Percentiles rank a stretch among this genome's conserved stretches.
These are phyloP conservation scores for Batkoa obscura DNA, from an alignment of 371 early-diverging fungal genomes.

Conservation along the genomic window DNA sequence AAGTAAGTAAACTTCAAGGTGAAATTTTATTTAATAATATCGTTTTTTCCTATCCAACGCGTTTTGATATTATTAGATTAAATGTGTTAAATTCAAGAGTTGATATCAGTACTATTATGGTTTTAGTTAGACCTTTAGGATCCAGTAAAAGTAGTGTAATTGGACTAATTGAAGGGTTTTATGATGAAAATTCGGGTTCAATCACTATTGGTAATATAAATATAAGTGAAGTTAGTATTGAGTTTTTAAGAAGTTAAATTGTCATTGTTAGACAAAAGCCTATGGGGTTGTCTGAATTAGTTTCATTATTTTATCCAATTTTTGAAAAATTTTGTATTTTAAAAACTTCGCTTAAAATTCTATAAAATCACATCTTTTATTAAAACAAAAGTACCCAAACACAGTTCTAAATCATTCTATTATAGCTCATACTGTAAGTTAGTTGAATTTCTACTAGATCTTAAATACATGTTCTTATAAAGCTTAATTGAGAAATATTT, in stretches of 20 bases:
- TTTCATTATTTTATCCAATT: too few relatives aligned
- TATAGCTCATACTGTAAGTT: too few relatives aligned
- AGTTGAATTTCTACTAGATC: too few relatives aligned
- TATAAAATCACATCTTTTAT: too few relatives aligned
- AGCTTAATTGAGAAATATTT: too few relatives aligned
- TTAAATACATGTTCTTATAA: too few relatives aligned
- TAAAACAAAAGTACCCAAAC: too few relatives aligned
- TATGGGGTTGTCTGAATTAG: too few relatives aligned
- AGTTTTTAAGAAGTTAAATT: conserved; percentile 53
- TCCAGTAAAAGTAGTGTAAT: conserved; percentile 50
- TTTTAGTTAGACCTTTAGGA: conserved; percentile 56
- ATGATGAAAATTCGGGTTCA: conserved; percentile 35
- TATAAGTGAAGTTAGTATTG: conserved; percentile 26
- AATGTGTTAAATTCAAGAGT: conserved; percentile 39
- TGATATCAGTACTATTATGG: conserved; percentile 46
- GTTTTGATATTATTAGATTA: conserved; percentile 55
- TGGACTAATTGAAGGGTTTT: conserved; percentile 49
- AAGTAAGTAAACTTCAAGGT: conserved; percentile 12
- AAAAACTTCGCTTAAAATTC: too few relatives aligned
- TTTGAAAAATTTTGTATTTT: too few relatives aligned
- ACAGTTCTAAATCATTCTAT: too few relatives aligned
- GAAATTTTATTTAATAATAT: conserved; percentile 26
- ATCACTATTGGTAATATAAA: conserved; percentile 9
- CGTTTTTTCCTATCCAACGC: conserved; percentile 56
- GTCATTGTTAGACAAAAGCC: conserved; percentile 80